phyloP scores from a whole-genome alignment of 306 rosid species.

The Cucurbita ficifolia region DNA sequence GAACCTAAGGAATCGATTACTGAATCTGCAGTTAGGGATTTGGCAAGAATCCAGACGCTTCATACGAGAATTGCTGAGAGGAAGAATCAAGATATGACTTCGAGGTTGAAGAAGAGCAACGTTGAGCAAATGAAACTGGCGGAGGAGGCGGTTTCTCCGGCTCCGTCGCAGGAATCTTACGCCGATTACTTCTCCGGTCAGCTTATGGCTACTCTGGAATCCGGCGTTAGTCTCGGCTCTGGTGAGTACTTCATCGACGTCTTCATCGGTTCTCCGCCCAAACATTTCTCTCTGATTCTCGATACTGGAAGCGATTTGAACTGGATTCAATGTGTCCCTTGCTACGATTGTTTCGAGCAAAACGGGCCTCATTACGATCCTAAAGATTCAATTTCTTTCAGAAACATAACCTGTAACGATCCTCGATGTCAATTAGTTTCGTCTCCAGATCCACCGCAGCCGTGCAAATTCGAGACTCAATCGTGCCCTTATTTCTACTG shows the following conservation, averaged over 20 bases:
- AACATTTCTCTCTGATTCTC: constrained; percentile 71
- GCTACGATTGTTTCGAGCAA: constrained; percentile 84
- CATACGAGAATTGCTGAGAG: constrained; percentile 47
- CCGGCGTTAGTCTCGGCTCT: constrained; percentile 91
- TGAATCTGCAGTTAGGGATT: constrained; percentile 47
- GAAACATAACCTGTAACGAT: constrained; percentile 59
- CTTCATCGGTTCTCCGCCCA: constrained; percentile 85
- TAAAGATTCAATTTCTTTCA: constrained; percentile 50
- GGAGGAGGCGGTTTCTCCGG: constrained; percentile 14
- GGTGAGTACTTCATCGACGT: constrained; percentile 99
- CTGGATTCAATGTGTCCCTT: constrained; percentile 95
- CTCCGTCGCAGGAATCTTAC: constrained; percentile 32
- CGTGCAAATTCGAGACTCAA: constrained; percentile 59
- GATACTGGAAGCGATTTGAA: constrained; percentile 97
- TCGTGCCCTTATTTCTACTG: constrained; percentile 84
- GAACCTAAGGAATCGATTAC: constrained; percentile 32
- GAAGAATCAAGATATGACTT: constrained; percentile 66
- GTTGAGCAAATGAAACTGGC: constrained; percentile 9
- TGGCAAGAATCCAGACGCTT: constrained; percentile 66
- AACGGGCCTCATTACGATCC: constrained; percentile 74
- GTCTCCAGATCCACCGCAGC: constrained; percentile 73
- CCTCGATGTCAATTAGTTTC: constrained; percentile 55
- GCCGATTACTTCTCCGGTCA: constrained; percentile 24
- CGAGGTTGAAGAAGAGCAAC: constrained; percentile 35
- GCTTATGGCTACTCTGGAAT: constrained; percentile 78